These are phyloP conservation scores for Microdochium bolleyi DNA, from an alignment of 2,329 filamentous ascomycete genomes.

Conservation along the genomic window DNA sequence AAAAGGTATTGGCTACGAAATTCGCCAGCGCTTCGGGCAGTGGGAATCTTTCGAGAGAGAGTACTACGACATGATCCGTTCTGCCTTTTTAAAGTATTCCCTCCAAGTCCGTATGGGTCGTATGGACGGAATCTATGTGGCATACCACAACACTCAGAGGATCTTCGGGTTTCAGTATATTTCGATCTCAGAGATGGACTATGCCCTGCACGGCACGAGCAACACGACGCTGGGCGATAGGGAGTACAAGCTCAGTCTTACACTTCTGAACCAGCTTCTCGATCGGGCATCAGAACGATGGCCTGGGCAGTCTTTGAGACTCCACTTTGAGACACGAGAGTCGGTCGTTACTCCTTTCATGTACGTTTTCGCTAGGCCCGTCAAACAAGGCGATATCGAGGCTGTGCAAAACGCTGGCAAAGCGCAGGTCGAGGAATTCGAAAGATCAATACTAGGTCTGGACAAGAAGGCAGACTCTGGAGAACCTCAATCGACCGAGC, in stretches of 20 bases:
- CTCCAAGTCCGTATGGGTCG: constrained; percentile 93
- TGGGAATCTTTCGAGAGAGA: constrained; percentile 94
- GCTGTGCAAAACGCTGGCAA: constrained; percentile 63
- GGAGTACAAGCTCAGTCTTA: constrained; percentile 78
- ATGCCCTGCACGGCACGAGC: constrained; percentile 72
- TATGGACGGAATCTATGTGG: constrained; percentile 98
- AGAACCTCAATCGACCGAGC: constrained; percentile 15
- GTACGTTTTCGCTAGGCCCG: constrained; percentile 85
- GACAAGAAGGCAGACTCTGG: constrained; percentile 15
- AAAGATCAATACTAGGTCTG: constrained; percentile 52
- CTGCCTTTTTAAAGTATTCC: constrained; percentile 93
- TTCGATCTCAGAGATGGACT: constrained; percentile 77
- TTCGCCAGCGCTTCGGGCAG: constrained; percentile 64
- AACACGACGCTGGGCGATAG: constrained; percentile 62
- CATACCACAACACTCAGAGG: constrained; percentile 87
- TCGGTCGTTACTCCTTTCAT: constrained; percentile 53
- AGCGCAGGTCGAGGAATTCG: constrained; percentile 59
- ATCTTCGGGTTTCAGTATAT: constrained; percentile 99
- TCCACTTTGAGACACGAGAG: constrained; percentile 73
- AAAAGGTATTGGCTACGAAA: constrained; percentile 78
- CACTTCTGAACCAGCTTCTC: constrained; percentile 71
- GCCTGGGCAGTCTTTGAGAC: constrained; percentile 66
- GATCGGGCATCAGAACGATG: constrained; percentile 68
- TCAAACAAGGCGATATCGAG: constrained; percentile 64
- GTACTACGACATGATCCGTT: constrained; percentile 92